Conservation (phyloP, 2,329 filamentous ascomycete species). For the Aspergillus udagawae region DNA sequence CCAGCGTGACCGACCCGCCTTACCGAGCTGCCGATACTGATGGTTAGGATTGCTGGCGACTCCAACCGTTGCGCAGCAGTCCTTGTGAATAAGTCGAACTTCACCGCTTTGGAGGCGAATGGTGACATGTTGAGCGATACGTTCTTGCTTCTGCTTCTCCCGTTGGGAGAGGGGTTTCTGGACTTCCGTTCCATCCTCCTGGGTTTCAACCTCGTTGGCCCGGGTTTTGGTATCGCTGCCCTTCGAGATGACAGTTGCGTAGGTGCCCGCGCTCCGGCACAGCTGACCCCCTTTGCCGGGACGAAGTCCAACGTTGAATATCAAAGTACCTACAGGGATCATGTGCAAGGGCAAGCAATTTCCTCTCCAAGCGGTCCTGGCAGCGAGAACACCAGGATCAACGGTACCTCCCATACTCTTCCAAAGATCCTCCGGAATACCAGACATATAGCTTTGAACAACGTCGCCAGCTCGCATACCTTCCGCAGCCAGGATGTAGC, state of each 20-base stretch:
- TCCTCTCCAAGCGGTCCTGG: constrained; percentile 87
- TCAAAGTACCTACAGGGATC: constrained; percentile 88
- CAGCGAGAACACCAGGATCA: constrained; percentile 92
- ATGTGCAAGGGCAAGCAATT: constrained; percentile 95
- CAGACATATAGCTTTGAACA: constrained; percentile 85
- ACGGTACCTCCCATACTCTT: constrained; percentile 88
- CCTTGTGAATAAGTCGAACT: constrained; percentile 79
- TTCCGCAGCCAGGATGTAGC: constrained; percentile 93
- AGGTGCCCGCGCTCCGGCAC: constrained; percentile 91
- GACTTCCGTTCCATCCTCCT: constrained; percentile 23
- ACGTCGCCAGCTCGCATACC: constrained; percentile 88
- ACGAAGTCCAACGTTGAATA: constrained; percentile 82
- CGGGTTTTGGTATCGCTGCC: constrained; percentile 62
- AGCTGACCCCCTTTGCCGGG: constrained; percentile 75
- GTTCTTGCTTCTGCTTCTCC: constrained; percentile 44
- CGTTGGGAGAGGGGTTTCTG: constrained; percentile 34
- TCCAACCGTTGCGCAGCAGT: constrained; percentile 92
- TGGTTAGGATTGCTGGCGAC: constrained; percentile 90
- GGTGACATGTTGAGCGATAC: constrained; percentile 73
- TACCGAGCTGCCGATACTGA: constrained; percentile 86
- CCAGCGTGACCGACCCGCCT: constrained; percentile 91
- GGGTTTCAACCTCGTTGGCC: constrained; percentile 52
- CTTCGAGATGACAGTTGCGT: constrained; percentile 83
- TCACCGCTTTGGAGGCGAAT: constrained; percentile 90
- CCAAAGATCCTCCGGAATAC: constrained; percentile 82